Percentiles rank a stretch among this genome's conserved stretches.
Evolutionary conservation across 495 filamentous ascomycete genomes (phyloP).

Genomic region (Talaromyces thailandensis): DNA sequence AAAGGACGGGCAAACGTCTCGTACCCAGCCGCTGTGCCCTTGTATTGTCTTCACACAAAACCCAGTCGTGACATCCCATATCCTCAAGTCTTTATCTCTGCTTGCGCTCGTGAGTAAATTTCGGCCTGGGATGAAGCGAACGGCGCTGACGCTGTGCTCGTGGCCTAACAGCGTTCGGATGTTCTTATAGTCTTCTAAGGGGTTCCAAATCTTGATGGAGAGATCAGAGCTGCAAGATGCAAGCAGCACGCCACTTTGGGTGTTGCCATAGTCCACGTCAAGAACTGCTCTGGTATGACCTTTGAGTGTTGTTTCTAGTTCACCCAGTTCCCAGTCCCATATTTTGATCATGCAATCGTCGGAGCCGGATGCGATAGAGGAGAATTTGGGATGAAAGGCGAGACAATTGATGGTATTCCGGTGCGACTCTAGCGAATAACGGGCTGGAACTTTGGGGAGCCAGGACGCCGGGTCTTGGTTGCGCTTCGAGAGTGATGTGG

Average conservation of each 20-base stretch:
- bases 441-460: constrained; percentile 73
- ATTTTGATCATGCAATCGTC: constrained; percentile 94
- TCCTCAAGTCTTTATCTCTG: constrained; percentile 72
- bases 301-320: constrained; percentile 85
- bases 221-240: constrained; percentile 87
- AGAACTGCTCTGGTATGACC: constrained; percentile 87
- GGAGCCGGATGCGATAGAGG: constrained; percentile 83
- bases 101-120: constrained; percentile 80
- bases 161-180: constrained; percentile 88
- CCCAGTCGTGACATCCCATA: constrained; percentile 91
- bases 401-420: constrained; percentile 74
- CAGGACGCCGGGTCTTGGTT: constrained; percentile 82
- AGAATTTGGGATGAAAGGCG: constrained; percentile 92
- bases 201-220: constrained; percentile 96
- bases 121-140: constrained; percentile 73
- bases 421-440: constrained; percentile 80
- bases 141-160: constrained; percentile 81
- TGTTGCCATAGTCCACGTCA: constrained; percentile 88
- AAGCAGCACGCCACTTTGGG: constrained; percentile 73
- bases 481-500: constrained; percentile 64
- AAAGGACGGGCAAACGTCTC: constrained; percentile 70
- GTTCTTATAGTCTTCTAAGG: constrained; percentile 89
- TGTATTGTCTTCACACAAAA: constrained; percentile 57
- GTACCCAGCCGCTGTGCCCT: constrained; percentile 83
- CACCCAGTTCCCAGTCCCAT: constrained; percentile 96